Conservation (phyloP, 129 eudicot species). For the Mikania micrantha region DNA sequence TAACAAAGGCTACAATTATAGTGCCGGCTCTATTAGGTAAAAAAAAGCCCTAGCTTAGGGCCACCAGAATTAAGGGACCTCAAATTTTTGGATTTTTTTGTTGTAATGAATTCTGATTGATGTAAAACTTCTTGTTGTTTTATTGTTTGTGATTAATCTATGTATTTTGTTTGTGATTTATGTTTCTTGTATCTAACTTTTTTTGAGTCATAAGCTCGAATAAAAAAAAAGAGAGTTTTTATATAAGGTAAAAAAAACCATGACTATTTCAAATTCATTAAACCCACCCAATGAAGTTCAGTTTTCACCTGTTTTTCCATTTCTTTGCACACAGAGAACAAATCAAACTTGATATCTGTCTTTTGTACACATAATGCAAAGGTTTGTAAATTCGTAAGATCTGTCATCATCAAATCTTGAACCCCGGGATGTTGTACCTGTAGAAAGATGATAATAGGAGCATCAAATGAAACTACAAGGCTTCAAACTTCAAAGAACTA, state of each 20-base stretch:
- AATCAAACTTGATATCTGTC: slow-evolving; percentile 86
- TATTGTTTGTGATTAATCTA: too few relatives aligned
- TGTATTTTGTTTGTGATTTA: too few relatives aligned
- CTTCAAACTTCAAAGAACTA: neutral
- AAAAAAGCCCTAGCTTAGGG: too few relatives aligned
- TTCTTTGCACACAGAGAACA: slow-evolving; percentile 82
- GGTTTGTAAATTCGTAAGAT: slow-evolving; percentile 82
- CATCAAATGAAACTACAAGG: neutral
- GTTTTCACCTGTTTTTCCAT: slow-evolving; percentile 90
- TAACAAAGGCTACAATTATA: neutral
- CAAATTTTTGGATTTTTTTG: too few relatives aligned
- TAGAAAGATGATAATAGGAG: neutral
- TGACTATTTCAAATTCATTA: neutral
- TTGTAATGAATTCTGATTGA: too few relatives aligned
- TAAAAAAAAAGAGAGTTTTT: too few relatives aligned
- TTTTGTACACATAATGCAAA: slow-evolving; percentile 88
- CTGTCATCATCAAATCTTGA: slow-evolving; percentile 96
- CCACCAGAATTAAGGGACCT: too few relatives aligned
- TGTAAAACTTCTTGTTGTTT: too few relatives aligned
- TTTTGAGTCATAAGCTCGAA: too few relatives aligned
- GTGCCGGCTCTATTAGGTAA: too few relatives aligned
- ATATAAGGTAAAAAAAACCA: too few relatives aligned
- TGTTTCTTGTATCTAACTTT: too few relatives aligned
- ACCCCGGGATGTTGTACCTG: slow-evolving; percentile 97
- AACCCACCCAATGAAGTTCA: neutral